These are phyloP conservation scores for Xylaria multiplex DNA, from an alignment of 2,329 filamentous ascomycete species.

Conservation along the genomic window DNA sequence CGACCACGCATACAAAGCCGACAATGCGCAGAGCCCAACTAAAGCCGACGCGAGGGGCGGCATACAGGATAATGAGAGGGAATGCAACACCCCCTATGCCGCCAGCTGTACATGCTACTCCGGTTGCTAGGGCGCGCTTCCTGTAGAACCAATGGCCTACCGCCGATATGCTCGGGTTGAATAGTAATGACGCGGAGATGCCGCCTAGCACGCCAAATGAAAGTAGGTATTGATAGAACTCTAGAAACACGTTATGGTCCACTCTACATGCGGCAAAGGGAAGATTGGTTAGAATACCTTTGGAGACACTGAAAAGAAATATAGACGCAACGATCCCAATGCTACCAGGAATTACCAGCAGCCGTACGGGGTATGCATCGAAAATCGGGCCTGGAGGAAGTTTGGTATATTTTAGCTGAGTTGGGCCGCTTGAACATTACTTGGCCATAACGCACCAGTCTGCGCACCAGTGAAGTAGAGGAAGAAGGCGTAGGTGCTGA, in stretches of 20 bases:
- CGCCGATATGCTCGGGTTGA: constrained; percentile 33
- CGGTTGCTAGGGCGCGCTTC: constrained; percentile 30
- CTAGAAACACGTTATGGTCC: constrained; percentile 15
- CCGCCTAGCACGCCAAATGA: constrained; percentile 33
- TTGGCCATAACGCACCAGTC: constrained; percentile 21
- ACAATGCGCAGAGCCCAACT: constrained; percentile 31
- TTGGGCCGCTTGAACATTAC: neutral
- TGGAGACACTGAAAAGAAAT: constrained; percentile 32
- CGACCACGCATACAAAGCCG: constrained; percentile 20
- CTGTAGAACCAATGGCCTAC: constrained; percentile 33
- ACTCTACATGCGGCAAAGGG: neutral
- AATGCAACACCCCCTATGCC: constrained; percentile 31
- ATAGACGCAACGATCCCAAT: constrained; percentile 26
- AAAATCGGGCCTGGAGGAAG: constrained; percentile 26
- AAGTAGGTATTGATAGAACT: constrained; percentile 33
- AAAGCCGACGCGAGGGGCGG: constrained; percentile 28
- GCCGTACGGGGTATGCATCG: constrained; percentile 29
- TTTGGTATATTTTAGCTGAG: constrained; percentile 12
- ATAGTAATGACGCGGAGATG: constrained; percentile 28
- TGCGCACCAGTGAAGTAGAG: constrained; percentile 34
- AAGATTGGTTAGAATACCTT: constrained; percentile 6
- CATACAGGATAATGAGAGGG: constrained; percentile 30
- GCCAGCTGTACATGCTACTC: constrained; percentile 31
- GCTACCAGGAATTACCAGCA: constrained; percentile 28
- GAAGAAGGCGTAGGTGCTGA: constrained; percentile 36